Evolutionary conservation across 352 stramenopile genomes (phyloP).

Genomic region (Phytopythium sindhum): DNA sequence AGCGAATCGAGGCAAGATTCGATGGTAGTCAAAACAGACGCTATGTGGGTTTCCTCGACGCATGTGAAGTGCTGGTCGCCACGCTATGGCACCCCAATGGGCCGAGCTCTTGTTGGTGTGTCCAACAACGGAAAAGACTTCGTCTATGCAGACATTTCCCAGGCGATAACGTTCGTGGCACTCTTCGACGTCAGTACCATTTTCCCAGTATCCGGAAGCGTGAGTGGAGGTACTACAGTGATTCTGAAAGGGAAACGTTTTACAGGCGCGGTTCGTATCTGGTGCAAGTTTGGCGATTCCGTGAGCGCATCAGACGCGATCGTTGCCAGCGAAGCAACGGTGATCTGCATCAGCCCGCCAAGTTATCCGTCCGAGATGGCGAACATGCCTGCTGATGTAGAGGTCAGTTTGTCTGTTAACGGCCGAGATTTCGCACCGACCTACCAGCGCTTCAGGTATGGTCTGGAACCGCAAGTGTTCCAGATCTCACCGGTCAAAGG

Average conservation of each 20-base stretch:
- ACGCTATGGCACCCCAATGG: constrained; percentile 14
- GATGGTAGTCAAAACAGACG: constrained; percentile 2
- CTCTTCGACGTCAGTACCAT: constrained; percentile 40
- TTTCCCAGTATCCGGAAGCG: constrained; percentile 38
- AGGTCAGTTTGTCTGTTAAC: constrained; percentile 67
- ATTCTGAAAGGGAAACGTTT: constrained; percentile 59
- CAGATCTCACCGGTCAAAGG: constrained; percentile 47
- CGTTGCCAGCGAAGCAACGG: constrained; percentile 16
- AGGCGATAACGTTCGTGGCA: constrained; percentile 26
- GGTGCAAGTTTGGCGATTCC: constrained; percentile 62
- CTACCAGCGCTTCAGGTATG: constrained; percentile 49
- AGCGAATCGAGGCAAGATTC: neutral
- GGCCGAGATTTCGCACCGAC: constrained; percentile 61
- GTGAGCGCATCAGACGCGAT: constrained; percentile 23
- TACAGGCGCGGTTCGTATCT: constrained; percentile 22
- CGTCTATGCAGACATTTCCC: constrained; percentile 10
- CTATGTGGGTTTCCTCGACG: constrained; percentile 43
- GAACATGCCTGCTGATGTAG: constrained; percentile 7
- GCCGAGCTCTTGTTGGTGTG: constrained; percentile 27
- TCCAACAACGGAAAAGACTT: constrained; percentile 56
- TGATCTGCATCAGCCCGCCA: constrained; percentile 39
- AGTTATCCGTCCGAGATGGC: constrained; percentile 14
- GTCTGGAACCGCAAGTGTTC: constrained; percentile 29
- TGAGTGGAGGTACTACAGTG: constrained; percentile 52
- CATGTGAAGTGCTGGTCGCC: constrained; percentile 51